Percentiles rank a stretch among this genome's conserved stretches.
phyloP scores from a whole-genome alignment of 2,329 filamentous ascomycete species.

The Sordariomycetes sp. region DNA sequence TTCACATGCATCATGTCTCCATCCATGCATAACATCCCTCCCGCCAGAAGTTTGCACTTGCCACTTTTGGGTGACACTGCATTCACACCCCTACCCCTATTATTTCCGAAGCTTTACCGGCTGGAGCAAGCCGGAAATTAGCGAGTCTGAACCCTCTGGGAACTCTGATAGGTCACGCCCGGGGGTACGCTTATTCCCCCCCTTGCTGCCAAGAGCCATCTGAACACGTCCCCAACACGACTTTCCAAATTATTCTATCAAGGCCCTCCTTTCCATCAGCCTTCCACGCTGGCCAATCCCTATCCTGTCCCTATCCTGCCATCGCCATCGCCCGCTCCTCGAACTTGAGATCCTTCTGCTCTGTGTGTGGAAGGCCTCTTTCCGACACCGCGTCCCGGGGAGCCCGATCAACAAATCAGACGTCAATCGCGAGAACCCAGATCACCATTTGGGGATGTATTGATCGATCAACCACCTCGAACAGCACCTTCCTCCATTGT shows the following conservation, averaged over 20 bases:
- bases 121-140: neutral
- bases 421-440: neutral
- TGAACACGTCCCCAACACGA: constrained; percentile 5
- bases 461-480: neutral
- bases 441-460: constrained; percentile 5
- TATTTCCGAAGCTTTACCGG: neutral
- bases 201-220: constrained; percentile 2
- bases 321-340: neutral
- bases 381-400: neutral
- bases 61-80: neutral
- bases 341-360: neutral
- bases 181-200: neutral
- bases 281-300: neutral
- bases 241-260: neutral
- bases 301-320: constrained; percentile 1
- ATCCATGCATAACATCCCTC: neutral
- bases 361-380: neutral
- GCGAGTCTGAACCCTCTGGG: neutral
- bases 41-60: neutral
- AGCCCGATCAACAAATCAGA: neutral
- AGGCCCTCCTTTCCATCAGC: neutral
- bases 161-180: neutral
- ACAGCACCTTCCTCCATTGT: neutral
- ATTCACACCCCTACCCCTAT: neutral
- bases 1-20: neutral